Conservation (phyloP, 148 eudicot genomes). For the Amaranthus hypochondriacus region DNA sequence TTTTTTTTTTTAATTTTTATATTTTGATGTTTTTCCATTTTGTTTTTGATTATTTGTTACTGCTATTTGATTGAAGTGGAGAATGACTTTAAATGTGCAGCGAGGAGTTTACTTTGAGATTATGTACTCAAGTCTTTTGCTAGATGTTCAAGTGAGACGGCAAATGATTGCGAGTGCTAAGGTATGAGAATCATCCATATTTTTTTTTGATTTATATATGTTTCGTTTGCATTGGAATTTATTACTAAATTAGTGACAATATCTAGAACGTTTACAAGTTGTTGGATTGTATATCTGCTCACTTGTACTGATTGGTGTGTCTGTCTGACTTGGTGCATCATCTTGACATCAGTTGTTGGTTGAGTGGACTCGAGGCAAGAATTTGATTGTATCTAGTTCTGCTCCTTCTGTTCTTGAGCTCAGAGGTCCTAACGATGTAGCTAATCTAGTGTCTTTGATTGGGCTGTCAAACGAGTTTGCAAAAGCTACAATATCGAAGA, state of each 20-base stretch:
- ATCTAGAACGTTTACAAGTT: too few species aligned
- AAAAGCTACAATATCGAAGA: constrained; percentile 78
- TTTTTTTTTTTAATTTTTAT: neutral
- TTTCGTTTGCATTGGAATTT: neutral
- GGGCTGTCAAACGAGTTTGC: constrained; percentile 75
- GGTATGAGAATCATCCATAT: constrained; percentile 30
- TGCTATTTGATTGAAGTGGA: neutral
- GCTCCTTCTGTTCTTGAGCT: constrained; percentile 76
- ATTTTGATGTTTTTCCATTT: neutral
- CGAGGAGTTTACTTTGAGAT: constrained; percentile 84
- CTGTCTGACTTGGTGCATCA: neutral
- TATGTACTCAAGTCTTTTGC: constrained; percentile 58
- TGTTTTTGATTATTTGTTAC: neutral
- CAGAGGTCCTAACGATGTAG: constrained; percentile 87
- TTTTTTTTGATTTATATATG: neutral
- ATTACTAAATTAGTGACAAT: neutral
- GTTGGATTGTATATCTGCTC: too few species aligned
- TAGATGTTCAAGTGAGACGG: constrained; percentile 59
- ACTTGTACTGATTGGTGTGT: too few species aligned
- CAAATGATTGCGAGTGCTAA: constrained; percentile 72
- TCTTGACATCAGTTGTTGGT: constrained; percentile 52
- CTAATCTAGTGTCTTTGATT: constrained; percentile 63
- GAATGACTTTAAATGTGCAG: constrained; percentile 39
- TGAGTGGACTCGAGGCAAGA: constrained; percentile 91
- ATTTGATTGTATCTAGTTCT: constrained; percentile 71